phyloP scores from a whole-genome alignment of 208 protist species.

The Histomonas meleagridis region DNA sequence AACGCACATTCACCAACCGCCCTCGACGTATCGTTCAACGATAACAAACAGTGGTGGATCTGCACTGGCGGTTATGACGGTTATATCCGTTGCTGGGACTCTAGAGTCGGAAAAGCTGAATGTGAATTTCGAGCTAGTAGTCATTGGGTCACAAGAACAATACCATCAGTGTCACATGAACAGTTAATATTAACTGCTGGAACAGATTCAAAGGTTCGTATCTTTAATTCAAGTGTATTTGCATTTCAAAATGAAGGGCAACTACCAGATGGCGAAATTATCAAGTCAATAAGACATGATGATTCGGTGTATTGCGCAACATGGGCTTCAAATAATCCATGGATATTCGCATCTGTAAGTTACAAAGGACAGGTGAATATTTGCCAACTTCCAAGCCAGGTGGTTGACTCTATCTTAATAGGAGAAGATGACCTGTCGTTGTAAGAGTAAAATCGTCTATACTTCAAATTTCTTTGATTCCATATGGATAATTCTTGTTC shows the following conservation, averaged over 20 bases:
- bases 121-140: background rate
- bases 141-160: background rate
- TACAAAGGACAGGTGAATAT: constrained; percentile 33
- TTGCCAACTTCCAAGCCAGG: background rate
- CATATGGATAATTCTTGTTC: no score
- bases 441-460: no score
- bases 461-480: no score
- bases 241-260: constrained; percentile 27
- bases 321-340: constrained; percentile 9
- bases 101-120: background rate
- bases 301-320: constrained; percentile 2
- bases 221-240: background rate
- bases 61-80: constrained; percentile 22
- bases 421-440: constrained; percentile 7
- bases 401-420: constrained; percentile 23
- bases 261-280: background rate
- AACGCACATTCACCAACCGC: background rate
- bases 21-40: constrained; percentile 10
- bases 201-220: constrained; percentile 7
- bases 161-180: constrained; percentile 16
- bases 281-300: constrained; percentile 1
- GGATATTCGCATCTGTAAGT: constrained; percentile 17
- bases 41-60: constrained; percentile 24
- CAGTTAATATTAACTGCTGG: background rate
- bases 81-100: background rate